phyloP scores from a whole-genome alignment of 164 flowering plant species.

The Macadamia tetraphylla region DNA sequence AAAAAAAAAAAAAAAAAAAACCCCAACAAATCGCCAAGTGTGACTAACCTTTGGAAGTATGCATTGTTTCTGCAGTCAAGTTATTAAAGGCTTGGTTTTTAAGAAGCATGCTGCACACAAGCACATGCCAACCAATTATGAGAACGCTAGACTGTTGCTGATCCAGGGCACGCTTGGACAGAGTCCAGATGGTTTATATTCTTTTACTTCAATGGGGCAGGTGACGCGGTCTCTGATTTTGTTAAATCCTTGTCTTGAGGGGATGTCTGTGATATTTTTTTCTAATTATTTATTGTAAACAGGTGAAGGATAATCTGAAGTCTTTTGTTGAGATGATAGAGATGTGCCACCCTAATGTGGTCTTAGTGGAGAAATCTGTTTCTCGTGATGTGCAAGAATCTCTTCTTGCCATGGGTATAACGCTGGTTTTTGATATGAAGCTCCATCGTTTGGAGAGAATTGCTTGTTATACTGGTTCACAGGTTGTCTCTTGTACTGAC shows the following conservation, averaged over 20 bases:
- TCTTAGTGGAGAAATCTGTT: slow-evolving; percentile 85
- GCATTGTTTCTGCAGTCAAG: slow-evolving; percentile 49
- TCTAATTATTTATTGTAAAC: slow-evolving; percentile 20
- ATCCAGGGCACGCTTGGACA: slow-evolving; percentile 68
- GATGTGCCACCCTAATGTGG: slow-evolving; percentile 66
- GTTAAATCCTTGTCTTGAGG: neutral
- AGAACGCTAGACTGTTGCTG: slow-evolving; percentile 68
- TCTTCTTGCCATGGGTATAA: slow-evolving; percentile 63
- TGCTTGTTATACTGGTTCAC: slow-evolving; percentile 84
- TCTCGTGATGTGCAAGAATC: slow-evolving; percentile 79
- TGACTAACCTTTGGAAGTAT: neutral
- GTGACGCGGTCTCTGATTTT: slow-evolving; percentile 22
- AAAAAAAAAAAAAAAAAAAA: too few species aligned
- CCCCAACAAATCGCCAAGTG: too few species aligned
- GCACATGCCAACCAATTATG: slow-evolving; percentile 71
- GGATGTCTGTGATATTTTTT: neutral
- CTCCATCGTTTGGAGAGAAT: slow-evolving; percentile 77
- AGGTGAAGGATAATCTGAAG: slow-evolving; percentile 55
- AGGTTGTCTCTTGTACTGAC: slow-evolving; percentile 50
- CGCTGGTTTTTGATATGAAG: slow-evolving; percentile 92
- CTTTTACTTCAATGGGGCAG: slow-evolving; percentile 69
- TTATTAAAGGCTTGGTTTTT: slow-evolving; percentile 83
- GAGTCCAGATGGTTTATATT: slow-evolving; percentile 55
- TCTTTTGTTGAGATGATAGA: slow-evolving; percentile 56
- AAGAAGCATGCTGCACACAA: slow-evolving; percentile 92